A percentile compares a stretch with the other conserved stretches of the same genome.
Conservation (phyloP, 495 filamentous ascomycete species). For the Penicillium simplicissimum region DNA sequence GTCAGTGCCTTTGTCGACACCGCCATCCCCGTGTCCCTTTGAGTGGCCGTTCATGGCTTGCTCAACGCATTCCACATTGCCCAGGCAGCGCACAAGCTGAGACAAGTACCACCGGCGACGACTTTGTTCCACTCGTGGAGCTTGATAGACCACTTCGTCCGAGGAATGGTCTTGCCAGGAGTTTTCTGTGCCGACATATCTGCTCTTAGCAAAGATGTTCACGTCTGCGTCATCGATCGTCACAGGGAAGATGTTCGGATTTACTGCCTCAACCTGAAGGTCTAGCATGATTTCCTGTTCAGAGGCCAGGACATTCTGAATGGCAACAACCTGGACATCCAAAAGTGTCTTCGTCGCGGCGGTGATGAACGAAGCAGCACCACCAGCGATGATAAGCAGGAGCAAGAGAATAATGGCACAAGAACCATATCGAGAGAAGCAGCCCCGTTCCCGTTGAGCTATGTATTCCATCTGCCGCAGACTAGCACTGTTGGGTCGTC, state of each 20-base stretch:
- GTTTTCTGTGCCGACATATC: slow-evolving; percentile 75
- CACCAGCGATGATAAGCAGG: slow-evolving; percentile 73
- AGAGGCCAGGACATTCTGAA: slow-evolving; percentile 87
- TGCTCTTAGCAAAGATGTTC: slow-evolving; percentile 90
- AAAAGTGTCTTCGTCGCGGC: slow-evolving; percentile 86
- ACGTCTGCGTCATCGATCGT: slow-evolving; percentile 82
- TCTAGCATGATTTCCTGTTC: slow-evolving; percentile 97
- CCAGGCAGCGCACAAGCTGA: slow-evolving; percentile 33
- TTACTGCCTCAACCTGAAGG: slow-evolving; percentile 80
- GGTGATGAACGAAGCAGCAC: slow-evolving; percentile 81
- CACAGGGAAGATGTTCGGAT: slow-evolving; percentile 88
- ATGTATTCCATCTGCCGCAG: slow-evolving; percentile 76
- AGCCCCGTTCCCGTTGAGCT: slow-evolving; percentile 63
- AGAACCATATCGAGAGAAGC: slow-evolving; percentile 72
- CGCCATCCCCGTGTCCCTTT: slow-evolving; percentile 24
- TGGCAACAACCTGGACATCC: slow-evolving; percentile 70
- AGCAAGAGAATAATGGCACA: slow-evolving; percentile 75
- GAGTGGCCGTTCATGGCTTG: slow-evolving; percentile 16
- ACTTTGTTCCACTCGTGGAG: slow-evolving; percentile 41
- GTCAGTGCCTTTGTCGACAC: slow-evolving; percentile 70
- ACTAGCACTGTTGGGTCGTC: slow-evolving; percentile 57
- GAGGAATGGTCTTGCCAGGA: slow-evolving; percentile 64
- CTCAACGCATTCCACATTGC: slow-evolving; percentile 24
- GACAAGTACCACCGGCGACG: slow-evolving; percentile 37
- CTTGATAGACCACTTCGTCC: slow-evolving; percentile 21